Evolutionary conservation across 1,284 basidiomycete genomes (phyloP), one percentile per base, ranked within the genome.

Genomic region (Naganishia albida): DNA sequence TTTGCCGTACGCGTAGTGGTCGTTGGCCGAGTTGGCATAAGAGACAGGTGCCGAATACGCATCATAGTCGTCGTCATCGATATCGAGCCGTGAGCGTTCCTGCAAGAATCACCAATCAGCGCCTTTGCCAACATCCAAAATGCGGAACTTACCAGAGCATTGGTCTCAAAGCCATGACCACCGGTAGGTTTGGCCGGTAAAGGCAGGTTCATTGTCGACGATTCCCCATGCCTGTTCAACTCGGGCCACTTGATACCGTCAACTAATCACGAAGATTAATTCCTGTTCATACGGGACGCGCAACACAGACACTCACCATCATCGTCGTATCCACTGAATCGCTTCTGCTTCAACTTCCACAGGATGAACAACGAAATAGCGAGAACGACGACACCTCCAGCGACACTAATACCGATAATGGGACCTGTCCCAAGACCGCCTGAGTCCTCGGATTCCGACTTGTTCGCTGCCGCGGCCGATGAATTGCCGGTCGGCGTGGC

Each of bases 211-310:
- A 72, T 70, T 23, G 70, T 70, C 0, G 76, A 71, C 8, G 50
- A 52, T 65, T 80, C 77, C 30, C 78, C 78, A 68, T 80, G 77
- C 62, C 73, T 69, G 69, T 80, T 78, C 51, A 80, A 73, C 65
- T 80, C 78, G 23, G 78, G 78, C 75, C 78, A 80, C 63, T 75
- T 69, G 70, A 80, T 80, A 28, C 73, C 77, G 57, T 80, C 65
- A 26, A 46, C 66, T 67, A 44, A 12, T n/a, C 34, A 39, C 2
- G 28, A n/a, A 12, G 28, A 48, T 54, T 18, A 63, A 20, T 7
- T 28, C 16, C 12, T 16, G 46, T 8, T 6, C 25, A 34, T 39
- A 15, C 12, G 18, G 3, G 48, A 42, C 25, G 10, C 18, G 10
- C 39, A 16, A 38, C 12, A 23, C 18, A 25, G 8, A 43, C 13